Evolutionary conservation across 2,329 filamentous ascomycete species (phyloP).

Genomic region (Colletotrichum brevisporum): DNA sequence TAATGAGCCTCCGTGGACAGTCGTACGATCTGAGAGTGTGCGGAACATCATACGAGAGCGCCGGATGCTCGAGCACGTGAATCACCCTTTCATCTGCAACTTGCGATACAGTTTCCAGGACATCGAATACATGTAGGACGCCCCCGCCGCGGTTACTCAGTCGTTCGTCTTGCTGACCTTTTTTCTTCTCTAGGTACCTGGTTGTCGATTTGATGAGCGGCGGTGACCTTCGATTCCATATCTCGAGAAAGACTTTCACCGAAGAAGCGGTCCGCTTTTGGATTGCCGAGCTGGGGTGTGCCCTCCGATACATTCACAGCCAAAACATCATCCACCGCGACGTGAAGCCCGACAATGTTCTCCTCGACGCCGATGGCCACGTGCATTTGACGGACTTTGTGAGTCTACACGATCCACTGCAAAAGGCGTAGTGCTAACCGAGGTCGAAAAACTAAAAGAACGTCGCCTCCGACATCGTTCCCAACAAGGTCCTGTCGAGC

Average conservation of each 20-base stretch:
- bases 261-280: constrained; percentile 97
- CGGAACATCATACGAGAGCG: constrained; percentile 98
- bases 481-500: constrained; percentile 87
- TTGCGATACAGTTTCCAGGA: constrained; percentile 99
- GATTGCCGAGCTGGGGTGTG: constrained; percentile 95
- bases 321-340: constrained; percentile 93
- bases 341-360: constrained; percentile 92
- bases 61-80: constrained; percentile 97
- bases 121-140: constrained; percentile 93
- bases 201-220: constrained; percentile 99
- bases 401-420: constrained; percentile 53
- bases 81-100: constrained; percentile 98
- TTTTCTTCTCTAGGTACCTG: constrained; percentile 81
- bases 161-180: constrained; percentile 41
- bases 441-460: constrained; percentile 71
- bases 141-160: neutral
- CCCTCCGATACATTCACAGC: constrained; percentile 86
- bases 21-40: constrained; percentile 97
- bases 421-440: constrained; percentile 43
- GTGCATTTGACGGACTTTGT: constrained; percentile 99
- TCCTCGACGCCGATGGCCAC: constrained; percentile 90
- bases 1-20: constrained; percentile 59
- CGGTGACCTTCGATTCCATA: constrained; percentile 96
- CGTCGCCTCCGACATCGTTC: constrained; percentile 92
- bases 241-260: constrained; percentile 97